Evolutionary conservation across 1,284 basidiomycete genomes (phyloP).

Genomic region (Cutaneotrichosporon dermatis): DNA sequence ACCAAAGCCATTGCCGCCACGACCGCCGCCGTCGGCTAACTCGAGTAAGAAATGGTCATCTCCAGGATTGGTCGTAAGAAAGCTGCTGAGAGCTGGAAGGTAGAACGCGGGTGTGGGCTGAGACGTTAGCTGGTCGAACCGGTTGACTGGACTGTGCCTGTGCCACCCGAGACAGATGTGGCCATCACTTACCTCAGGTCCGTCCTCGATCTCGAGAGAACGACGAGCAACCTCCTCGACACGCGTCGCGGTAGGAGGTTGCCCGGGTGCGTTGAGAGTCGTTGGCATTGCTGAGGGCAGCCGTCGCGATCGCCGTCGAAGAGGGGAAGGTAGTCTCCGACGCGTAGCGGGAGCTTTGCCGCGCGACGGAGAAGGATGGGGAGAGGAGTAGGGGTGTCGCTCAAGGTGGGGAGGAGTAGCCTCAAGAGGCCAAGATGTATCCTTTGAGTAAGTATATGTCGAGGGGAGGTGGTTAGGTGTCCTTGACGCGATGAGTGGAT

Average conservation of each 20-base stretch:
- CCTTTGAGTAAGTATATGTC: background rate
- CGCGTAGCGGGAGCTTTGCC: too few relatives aligned
- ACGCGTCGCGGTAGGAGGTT: constrained; percentile 2
- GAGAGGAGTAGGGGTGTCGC: background rate
- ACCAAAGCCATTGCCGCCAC: constrained; percentile 39
- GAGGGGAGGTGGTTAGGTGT: background rate
- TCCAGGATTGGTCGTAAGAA: constrained; percentile 24
- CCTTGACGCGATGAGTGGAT: background rate
- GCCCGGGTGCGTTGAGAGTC: constrained; percentile 13
- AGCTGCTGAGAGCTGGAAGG: constrained; percentile 16
- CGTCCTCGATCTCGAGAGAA: constrained; percentile 2
- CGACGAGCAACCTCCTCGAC: constrained; percentile 11
- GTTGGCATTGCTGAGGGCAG: background rate
- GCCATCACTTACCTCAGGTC: too few relatives aligned
- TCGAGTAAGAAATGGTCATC: constrained; percentile 41
- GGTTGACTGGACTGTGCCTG: too few relatives aligned
- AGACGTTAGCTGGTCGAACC: background rate
- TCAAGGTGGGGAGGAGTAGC: background rate
- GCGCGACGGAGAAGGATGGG: too few relatives aligned
- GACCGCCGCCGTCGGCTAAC: constrained; percentile 25
- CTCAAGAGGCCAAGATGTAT: background rate
- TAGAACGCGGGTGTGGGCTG: constrained; percentile 28
- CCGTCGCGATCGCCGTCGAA: background rate
- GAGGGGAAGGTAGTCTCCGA: background rate
- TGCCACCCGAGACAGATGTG: too few relatives aligned